Conservation (phyloP, 495 filamentous ascomycete genomes). For the Poronia punctata region DNA sequence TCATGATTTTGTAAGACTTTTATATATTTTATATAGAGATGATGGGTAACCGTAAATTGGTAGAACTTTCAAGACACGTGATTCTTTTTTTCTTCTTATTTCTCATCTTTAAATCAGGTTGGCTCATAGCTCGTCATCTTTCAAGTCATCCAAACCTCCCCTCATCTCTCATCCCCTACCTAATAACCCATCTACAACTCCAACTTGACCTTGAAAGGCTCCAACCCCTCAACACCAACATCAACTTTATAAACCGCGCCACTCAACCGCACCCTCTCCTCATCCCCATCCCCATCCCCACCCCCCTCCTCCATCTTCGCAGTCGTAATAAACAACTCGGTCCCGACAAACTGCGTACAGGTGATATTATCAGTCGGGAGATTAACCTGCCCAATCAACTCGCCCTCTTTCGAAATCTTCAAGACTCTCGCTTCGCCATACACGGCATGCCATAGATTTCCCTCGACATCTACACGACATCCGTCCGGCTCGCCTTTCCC, state of each 20-base stretch:
- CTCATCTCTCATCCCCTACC: not conserved
- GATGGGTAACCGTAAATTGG: no score
- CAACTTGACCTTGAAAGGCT: slow-evolving; percentile 51
- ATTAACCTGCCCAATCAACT: slow-evolving; percentile 57
- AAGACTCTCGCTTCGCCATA: slow-evolving; percentile 64
- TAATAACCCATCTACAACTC: not conserved
- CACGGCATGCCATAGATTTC: slow-evolving; percentile 71
- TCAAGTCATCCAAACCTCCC: not conserved
- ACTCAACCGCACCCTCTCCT: slow-evolving; percentile 53
- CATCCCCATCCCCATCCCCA: slow-evolving; percentile 45
- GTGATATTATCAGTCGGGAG: slow-evolving; percentile 65
- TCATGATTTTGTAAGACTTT: no score
- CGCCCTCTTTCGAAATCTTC: slow-evolving; percentile 56
- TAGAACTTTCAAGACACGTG: no score
- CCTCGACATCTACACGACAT: slow-evolving; percentile 64
- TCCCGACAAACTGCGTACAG: slow-evolving; percentile 66
- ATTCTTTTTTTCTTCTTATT: no score
- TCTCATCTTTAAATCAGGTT: not conserved
- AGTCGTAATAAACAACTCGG: slow-evolving; percentile 68
- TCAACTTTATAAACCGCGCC: slow-evolving; percentile 63
- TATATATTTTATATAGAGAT: no score
- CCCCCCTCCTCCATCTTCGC: slow-evolving; percentile 55
- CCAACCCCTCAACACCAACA: slow-evolving; percentile 55
- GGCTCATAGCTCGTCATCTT: not conserved
- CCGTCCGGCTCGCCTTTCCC: slow-evolving; percentile 65